Percentiles rank a stretch among this genome's conserved stretches.
Conservation (phyloP, 225 moss, liverwort and hornwort species). For the Straminergon stramineum region DNA sequence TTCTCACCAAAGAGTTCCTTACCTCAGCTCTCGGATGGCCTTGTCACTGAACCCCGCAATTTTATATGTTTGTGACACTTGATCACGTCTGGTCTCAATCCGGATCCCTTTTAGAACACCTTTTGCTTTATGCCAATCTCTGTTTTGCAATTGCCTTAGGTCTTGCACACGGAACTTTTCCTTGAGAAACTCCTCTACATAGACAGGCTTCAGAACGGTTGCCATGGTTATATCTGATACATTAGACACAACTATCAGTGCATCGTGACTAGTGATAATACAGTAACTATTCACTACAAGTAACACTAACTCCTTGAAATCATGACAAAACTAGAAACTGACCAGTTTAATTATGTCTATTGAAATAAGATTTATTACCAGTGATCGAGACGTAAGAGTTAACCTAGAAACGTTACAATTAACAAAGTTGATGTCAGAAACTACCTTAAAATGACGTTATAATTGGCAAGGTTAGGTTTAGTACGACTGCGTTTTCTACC, state of each 20-base stretch:
- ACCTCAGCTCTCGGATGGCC: constrained; percentile 34
- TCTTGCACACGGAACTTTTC: constrained; percentile 40
- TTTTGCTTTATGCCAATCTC: constrained; percentile 62
- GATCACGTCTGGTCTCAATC: constrained; percentile 38
- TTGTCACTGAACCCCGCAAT: constrained; percentile 53
- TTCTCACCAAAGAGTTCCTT: background rate
- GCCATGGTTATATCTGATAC: constrained; percentile 61
- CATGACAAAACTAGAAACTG: background rate
- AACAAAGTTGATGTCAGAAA: background rate
- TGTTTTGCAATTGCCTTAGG: constrained; percentile 4
- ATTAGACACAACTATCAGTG: background rate
- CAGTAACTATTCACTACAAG: background rate
- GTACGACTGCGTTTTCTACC: background rate
- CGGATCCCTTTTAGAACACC: constrained; percentile 44
- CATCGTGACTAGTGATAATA: background rate
- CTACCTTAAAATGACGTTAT: background rate
- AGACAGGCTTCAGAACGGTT: constrained; percentile 54
- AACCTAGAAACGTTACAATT: background rate
- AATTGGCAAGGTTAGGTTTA: background rate
- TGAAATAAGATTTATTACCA: background rate
- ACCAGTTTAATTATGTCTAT: background rate
- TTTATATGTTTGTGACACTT: constrained; percentile 28
- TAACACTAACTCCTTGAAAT: background rate
- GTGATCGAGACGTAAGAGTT: background rate
- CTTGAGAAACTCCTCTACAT: constrained; percentile 35